Evolutionary conservation across 2,329 filamentous ascomycete species (phyloP).

Genomic region (Pseudocercospora musae): DNA sequence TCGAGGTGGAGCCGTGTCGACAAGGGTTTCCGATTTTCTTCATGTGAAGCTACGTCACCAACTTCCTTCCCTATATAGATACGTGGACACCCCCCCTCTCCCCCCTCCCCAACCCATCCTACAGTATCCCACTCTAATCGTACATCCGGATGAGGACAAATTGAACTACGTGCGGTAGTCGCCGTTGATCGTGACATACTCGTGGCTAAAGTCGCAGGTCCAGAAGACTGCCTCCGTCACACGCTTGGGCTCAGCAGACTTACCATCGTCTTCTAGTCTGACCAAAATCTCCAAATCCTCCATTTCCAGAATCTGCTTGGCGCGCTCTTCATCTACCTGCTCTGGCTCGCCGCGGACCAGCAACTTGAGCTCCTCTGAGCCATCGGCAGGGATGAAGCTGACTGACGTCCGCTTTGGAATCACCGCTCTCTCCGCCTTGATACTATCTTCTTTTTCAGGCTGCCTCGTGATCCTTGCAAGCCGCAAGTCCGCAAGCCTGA

Average conservation of each 20-base stretch:
- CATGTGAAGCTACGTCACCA: neutral
- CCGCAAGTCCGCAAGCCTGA: constrained; percentile 2
- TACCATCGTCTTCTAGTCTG: constrained; percentile 60
- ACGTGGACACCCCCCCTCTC: too few species aligned
- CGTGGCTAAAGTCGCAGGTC: constrained; percentile 84
- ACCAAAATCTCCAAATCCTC: constrained; percentile 80
- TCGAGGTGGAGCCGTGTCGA: neutral
- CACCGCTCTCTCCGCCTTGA: constrained; percentile 39
- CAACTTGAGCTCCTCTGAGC: constrained; percentile 71
- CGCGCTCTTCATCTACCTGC: constrained; percentile 70
- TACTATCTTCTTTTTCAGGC: neutral
- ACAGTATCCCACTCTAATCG: neutral
- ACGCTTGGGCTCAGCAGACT: neutral
- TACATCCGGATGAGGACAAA: neutral
- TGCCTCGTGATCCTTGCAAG: neutral
- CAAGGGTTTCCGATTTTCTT: neutral
- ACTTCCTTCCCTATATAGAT: too few species aligned
- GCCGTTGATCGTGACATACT: constrained; percentile 70
- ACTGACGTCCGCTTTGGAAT: constrained; percentile 70
- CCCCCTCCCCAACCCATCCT: too few species aligned
- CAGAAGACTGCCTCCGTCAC: constrained; percentile 65
- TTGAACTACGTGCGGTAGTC: constrained; percentile 59
- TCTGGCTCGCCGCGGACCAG: constrained; percentile 78
- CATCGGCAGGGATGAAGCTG: constrained; percentile 73
- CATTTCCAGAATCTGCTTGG: constrained; percentile 71